Evolutionary conservation across 1,284 basidiomycete species (phyloP).

Genomic region (Naganishia albida): DNA sequence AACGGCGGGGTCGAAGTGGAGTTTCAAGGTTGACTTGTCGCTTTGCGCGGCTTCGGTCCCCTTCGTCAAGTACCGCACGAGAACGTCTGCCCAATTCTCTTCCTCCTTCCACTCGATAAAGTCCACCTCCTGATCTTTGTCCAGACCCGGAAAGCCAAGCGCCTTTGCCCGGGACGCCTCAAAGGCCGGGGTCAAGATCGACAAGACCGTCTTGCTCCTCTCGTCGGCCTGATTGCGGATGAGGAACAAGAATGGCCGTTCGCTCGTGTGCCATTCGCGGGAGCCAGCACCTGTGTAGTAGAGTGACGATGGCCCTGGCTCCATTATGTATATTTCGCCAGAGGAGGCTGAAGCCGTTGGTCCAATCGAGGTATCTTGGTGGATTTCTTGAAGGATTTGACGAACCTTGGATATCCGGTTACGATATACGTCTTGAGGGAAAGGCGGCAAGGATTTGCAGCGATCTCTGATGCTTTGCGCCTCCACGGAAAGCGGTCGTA

Average conservation of each 20-base stretch:
- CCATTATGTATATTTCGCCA: conserved; percentile 58
- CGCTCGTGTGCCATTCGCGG: conserved; percentile 67
- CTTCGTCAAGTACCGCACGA: conserved; percentile 56
- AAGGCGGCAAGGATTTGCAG: conserved; percentile 15
- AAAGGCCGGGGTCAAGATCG: conserved; percentile 71
- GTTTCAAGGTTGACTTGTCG: conserved; percentile 38
- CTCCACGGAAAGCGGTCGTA: conserved; percentile 1
- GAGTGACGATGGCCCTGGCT: conserved; percentile 69
- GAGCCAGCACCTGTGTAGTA: conserved; percentile 72
- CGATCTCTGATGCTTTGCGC: conserved; percentile 5
- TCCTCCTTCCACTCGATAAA: conserved; percentile 76
- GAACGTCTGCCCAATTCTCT: conserved; percentile 65
- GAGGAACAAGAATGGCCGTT: conserved; percentile 73
- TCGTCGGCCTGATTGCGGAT: conserved; percentile 52
- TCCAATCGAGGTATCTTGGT: neutral
- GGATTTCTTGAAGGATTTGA: neutral
- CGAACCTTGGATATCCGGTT: neutral
- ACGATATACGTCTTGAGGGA: conserved; percentile 9
- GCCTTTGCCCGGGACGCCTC: conserved; percentile 68
- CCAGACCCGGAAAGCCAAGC: conserved; percentile 57
- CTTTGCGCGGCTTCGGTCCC: neutral
- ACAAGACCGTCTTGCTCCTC: conserved; percentile 55
- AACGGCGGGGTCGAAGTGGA: conserved; percentile 65
- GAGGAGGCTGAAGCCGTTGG: neutral
- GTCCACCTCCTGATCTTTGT: conserved; percentile 49